A percentile compares a stretch with the other conserved stretches of the same genome.
phyloP scores from a whole-genome alignment of 2,329 filamentous ascomycete genomes.

The Chrysosphaeria jannelii region DNA sequence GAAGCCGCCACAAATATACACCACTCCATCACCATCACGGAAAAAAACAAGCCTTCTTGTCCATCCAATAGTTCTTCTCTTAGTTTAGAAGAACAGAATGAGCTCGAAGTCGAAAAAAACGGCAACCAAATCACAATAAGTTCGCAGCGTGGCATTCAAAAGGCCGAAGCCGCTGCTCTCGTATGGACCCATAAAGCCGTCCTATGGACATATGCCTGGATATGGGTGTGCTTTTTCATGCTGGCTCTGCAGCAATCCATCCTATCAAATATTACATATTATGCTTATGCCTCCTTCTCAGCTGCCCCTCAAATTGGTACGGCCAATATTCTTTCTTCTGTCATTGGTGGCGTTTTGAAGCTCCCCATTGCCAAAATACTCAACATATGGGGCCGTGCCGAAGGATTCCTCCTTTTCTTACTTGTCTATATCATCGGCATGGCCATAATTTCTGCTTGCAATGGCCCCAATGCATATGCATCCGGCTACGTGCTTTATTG shows the following conservation, averaged over 20 bases:
- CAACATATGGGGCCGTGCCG: constrained; percentile 34
- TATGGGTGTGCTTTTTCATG: constrained; percentile 13
- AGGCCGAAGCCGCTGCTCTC: constrained; percentile 17
- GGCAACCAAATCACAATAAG: constrained; percentile 3
- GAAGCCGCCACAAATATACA: no score
- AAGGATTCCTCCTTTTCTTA: constrained; percentile 26
- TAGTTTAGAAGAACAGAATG: constrained; percentile 4
- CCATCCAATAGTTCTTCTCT: no score
- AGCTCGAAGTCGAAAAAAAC: constrained; percentile 3
- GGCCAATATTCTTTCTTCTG: constrained; percentile 19
- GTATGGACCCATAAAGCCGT: constrained; percentile 13
- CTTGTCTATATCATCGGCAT: constrained; percentile 19
- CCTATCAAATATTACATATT: constrained; percentile 13
- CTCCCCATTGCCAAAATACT: constrained; percentile 35
- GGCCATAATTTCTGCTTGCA: constrained; percentile 34
- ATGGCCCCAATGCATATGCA: constrained; percentile 26
- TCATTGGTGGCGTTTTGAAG: constrained; percentile 29
- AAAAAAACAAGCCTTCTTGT: no score
- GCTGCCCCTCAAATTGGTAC: constrained; percentile 23
- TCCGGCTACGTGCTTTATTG: constrained; percentile 36
- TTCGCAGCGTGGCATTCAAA: constrained; percentile 15
- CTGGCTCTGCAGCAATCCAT: constrained; percentile 11
- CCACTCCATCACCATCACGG: no score
- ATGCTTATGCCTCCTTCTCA: constrained; percentile 18
- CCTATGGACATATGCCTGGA: constrained; percentile 8